phyloP scores from a whole-genome alignment of 2,329 filamentous ascomycete species.

The Aspergillus novofumigatus region DNA sequence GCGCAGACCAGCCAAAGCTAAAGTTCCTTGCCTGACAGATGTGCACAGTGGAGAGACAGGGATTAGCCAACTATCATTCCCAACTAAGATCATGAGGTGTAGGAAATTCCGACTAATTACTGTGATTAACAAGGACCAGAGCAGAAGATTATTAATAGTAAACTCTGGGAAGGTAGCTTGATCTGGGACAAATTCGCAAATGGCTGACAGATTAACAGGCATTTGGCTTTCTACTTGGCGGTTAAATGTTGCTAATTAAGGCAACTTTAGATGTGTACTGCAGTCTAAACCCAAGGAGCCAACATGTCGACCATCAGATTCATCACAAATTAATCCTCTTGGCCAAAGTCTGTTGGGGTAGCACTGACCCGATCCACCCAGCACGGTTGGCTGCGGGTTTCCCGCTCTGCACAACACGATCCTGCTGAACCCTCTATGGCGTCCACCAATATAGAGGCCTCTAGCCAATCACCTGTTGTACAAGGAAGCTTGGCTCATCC shows the following conservation, averaged over 20 bases:
- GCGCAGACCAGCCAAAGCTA: constrained; percentile 13
- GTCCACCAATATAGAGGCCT: background rate
- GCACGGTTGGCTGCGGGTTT: constrained; percentile 20
- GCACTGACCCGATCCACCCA: constrained; percentile 8
- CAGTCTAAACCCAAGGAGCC: background rate
- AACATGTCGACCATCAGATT: constrained; percentile 1
- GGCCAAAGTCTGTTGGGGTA: constrained; percentile 5
- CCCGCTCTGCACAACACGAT: constrained; percentile 18
- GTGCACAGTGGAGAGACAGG: too few relatives aligned
- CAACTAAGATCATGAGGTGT: constrained; percentile 5
- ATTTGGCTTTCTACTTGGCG: constrained; percentile 5
- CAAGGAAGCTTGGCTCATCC: constrained; percentile 22
- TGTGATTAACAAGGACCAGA: background rate
- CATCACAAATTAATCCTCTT: constrained; percentile 8
- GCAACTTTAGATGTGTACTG: background rate
- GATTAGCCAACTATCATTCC: background rate
- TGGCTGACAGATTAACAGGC: background rate
- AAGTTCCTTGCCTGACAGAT: too few relatives aligned
- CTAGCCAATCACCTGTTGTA: constrained; percentile 13
- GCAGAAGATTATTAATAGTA: constrained; percentile 5
- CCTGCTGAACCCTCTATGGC: background rate
- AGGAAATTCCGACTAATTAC: constrained; percentile 10
- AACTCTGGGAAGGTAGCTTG: background rate
- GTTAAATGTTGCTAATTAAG: constrained; percentile 16
- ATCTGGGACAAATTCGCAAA: background rate